Evolutionary conservation across 805 yeast genomes (phyloP).

Genomic region (Ogataea nitratoaversa): DNA sequence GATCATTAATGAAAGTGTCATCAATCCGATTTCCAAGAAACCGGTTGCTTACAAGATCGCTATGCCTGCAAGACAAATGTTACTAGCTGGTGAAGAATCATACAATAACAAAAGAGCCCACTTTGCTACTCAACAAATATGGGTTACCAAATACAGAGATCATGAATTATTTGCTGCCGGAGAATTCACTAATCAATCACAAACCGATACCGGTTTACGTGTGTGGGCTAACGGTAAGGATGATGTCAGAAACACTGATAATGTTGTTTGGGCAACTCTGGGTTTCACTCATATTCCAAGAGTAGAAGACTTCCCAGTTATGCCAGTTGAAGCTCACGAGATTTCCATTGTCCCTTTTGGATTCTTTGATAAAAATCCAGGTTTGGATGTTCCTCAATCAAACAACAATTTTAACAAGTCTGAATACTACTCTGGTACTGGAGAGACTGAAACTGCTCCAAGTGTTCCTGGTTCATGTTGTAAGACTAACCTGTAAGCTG

Average conservation of each 20-base stretch:
- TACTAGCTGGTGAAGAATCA: constrained; percentile 60
- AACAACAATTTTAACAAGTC: constrained; percentile 66
- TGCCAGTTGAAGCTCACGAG: constrained; percentile 78
- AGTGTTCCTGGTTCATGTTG: constrained; percentile 29
- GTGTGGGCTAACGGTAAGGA: constrained; percentile 68
- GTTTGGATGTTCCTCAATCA: constrained; percentile 72
- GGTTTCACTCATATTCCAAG: constrained; percentile 81
- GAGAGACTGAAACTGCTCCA: too few species aligned
- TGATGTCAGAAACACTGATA: constrained; percentile 66
- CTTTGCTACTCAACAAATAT: constrained; percentile 72
- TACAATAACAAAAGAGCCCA: constrained; percentile 67
- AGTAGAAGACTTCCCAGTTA: constrained; percentile 84
- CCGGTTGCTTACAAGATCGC: constrained; percentile 76
- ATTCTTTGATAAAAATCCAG: constrained; percentile 75
- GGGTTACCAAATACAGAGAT: constrained; percentile 79
- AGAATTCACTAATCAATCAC: constrained; percentile 81
- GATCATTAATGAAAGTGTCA: constrained; percentile 67
- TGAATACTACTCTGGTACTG: constrained; percentile 31
- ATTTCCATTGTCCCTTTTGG: constrained; percentile 66
- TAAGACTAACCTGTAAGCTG: constrained; percentile 31
- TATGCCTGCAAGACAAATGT: constrained; percentile 74
- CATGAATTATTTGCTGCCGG: constrained; percentile 76
- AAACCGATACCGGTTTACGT: constrained; percentile 63
- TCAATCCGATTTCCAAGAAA: constrained; percentile 63
- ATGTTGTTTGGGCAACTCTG: constrained; percentile 78